Percentiles rank a stretch among this genome's conserved stretches.
phyloP scores from a whole-genome alignment of 768 basidiomycete genomes.

The Pleurotus cornucopiae region DNA sequence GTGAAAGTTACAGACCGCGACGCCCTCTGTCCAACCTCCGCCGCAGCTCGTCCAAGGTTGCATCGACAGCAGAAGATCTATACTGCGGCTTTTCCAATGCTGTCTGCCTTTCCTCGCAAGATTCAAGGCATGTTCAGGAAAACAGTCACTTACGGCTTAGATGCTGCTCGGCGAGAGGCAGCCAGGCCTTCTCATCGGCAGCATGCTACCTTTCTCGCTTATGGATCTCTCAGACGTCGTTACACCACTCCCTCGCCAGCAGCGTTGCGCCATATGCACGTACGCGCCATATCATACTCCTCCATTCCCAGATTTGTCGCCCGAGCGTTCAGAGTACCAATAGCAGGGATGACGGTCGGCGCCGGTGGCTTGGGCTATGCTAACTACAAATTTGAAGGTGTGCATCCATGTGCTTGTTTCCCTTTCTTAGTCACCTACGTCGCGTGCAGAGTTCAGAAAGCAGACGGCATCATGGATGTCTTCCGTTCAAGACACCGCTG shows the following conservation, averaged over 20 bases:
- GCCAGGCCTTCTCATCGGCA: conserved; percentile 51
- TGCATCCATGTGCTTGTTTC: conserved; percentile 16
- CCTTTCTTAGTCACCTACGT: not conserved
- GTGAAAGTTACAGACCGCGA: no score
- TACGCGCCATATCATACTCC: conserved; percentile 77
- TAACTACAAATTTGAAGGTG: conserved; percentile 95
- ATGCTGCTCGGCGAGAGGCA: conserved; percentile 25
- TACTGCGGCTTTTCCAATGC: conserved; percentile 26
- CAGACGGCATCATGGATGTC: conserved; percentile 64
- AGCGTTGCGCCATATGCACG: conserved; percentile 61
- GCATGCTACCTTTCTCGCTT: conserved; percentile 52
- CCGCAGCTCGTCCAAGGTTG: no score
- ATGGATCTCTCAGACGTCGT: conserved; percentile 47
- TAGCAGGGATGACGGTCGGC: conserved; percentile 85
- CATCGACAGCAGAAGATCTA: not conserved
- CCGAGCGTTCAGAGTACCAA: conserved; percentile 82
- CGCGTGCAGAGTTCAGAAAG: conserved; percentile 63
- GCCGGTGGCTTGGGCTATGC: conserved; percentile 92
- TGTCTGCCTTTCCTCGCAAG: conserved; percentile 37
- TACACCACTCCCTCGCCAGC: conserved; percentile 38
- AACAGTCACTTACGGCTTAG: conserved; percentile 49
- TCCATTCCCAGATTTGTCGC: conserved; percentile 88
- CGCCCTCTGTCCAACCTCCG: no score
- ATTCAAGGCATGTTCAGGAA: conserved; percentile 36
- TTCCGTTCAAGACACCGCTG: conserved; percentile 62